Evolutionary conservation across 352 stramenopile genomes (phyloP).

Genomic region (Phytophthora tentaculata): DNA sequence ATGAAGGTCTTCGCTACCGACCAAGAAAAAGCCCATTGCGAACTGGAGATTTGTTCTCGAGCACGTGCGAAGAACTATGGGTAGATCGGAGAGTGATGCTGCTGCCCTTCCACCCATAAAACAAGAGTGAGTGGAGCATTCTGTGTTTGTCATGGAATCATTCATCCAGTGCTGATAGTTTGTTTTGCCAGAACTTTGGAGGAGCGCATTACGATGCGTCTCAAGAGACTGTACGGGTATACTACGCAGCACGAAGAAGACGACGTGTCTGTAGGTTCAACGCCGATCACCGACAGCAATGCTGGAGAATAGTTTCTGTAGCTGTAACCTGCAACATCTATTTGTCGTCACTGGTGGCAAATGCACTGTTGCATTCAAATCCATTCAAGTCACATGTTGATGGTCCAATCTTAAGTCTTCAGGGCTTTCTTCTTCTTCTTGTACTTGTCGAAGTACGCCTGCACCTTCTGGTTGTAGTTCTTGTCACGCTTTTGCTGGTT

Average conservation of each 20-base stretch:
- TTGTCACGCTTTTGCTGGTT: conserved; percentile 98
- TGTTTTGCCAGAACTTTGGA: conserved; percentile 51
- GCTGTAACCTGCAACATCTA: conserved; percentile 24
- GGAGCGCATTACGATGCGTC: conserved; percentile 65
- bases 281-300: conserved; percentile 3
- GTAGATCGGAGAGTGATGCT: conserved; percentile 11
- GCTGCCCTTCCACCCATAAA: conserved; percentile 42
- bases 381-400: conserved; percentile 10
- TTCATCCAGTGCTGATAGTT: conserved; percentile 7
- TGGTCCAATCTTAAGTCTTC: conserved; percentile 68
- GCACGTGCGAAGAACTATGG: conserved; percentile 41
- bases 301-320: conserved; percentile 7
- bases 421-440: conserved; percentile 96
- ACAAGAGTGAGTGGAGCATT: conserved; percentile 36
- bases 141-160: not conserved
- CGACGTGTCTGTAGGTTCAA: conserved; percentile 37
- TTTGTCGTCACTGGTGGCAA: conserved; percentile 21
- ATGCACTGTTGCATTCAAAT: conserved; percentile 15
- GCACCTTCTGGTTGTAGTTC: conserved; percentile 96
- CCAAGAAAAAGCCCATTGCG: conserved; percentile 62
- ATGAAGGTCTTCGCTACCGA: conserved; percentile 60
- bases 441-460: conserved; percentile 97
- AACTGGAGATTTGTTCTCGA: conserved; percentile 79
- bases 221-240: conserved; percentile 59
- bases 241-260: conserved; percentile 59